phyloP scores from a whole-genome alignment of 2,329 filamentous ascomycete genomes.

The Colletotrichum tanaceti region DNA sequence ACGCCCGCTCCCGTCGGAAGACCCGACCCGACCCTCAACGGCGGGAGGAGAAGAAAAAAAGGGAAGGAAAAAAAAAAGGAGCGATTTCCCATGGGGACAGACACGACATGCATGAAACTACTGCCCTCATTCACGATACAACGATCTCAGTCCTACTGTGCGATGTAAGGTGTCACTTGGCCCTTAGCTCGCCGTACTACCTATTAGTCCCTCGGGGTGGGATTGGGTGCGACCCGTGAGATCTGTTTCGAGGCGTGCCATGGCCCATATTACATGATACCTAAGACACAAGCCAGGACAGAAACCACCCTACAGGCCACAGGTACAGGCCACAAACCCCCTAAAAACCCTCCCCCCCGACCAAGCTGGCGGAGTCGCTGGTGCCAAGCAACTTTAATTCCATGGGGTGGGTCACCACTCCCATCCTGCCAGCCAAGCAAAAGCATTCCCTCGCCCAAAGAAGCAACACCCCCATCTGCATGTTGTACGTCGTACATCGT shows the following conservation, averaged over 20 bases:
- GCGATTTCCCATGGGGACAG: neutral
- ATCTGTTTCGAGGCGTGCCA: conserved; percentile 37
- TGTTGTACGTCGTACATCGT: no score
- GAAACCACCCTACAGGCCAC: no score
- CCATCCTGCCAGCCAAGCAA: conserved; percentile 23
- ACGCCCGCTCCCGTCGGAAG: neutral
- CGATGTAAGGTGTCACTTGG: conserved; percentile 9
- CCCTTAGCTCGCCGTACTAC: conserved; percentile 8
- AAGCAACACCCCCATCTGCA: conserved; percentile 17
- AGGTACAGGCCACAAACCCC: no score
- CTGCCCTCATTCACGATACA: conserved; percentile 2
- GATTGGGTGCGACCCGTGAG: conserved; percentile 25
- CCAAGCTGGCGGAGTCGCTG: conserved; percentile 36
- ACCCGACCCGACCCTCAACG: neutral
- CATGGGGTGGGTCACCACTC: conserved; percentile 18
- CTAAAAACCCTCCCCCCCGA: conserved; percentile 23
- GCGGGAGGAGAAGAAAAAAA: neutral
- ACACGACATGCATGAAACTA: conserved; percentile 17
- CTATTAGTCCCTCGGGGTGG: conserved; percentile 15
- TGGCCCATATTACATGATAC: no score
- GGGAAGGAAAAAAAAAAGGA: neutral
- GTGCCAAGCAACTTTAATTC: conserved; percentile 39
- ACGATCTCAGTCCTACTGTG: neutral
- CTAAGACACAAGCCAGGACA: conserved; percentile 33
- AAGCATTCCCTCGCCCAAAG: conserved; percentile 15